Percentiles rank a stretch among this genome's conserved stretches.
Evolutionary conservation across 1,284 basidiomycete species (phyloP).

Genomic region (Cryptococcus floricola): DNA sequence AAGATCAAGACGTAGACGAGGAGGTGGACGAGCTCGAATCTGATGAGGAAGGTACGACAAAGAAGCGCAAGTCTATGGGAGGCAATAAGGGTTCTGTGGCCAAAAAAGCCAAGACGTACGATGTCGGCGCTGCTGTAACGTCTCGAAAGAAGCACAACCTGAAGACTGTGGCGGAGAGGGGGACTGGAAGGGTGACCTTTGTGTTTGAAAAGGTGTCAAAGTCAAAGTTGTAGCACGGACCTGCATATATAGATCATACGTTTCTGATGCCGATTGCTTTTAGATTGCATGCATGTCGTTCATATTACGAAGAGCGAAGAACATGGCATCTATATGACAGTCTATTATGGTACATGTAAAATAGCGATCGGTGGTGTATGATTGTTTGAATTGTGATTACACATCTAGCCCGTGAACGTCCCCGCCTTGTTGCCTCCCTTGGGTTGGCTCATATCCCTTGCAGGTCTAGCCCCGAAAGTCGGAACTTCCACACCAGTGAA

Average conservation of each 20-base stretch:
- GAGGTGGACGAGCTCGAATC: constrained; percentile 6
- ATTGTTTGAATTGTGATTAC: too few species aligned
- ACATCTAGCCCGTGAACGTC: constrained; percentile 23
- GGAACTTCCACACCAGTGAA: constrained; percentile 33
- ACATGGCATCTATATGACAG: too few species aligned
- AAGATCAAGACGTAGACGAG: constrained; percentile 9
- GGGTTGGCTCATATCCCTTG: constrained; percentile 42
- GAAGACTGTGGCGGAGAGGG: constrained; percentile 21
- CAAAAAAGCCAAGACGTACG: not conserved
- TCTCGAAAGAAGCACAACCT: constrained; percentile 33
- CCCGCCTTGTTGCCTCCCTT: constrained; percentile 43
- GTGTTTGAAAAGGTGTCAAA: constrained; percentile 45
- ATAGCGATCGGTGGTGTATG: too few species aligned
- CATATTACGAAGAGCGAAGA: too few species aligned
- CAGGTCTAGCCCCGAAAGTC: constrained; percentile 36
- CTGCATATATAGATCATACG: not conserved
- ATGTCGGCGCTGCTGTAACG: not conserved
- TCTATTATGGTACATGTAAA: too few species aligned
- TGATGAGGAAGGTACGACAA: constrained; percentile 8
- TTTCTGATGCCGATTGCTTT: not conserved
- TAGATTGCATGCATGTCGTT: too few species aligned
- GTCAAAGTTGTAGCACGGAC: constrained; percentile 9
- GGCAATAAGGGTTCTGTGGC: constrained; percentile 1
- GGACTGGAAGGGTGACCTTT: constrained; percentile 42
- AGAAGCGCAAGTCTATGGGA: constrained; percentile 10